These are phyloP conservation scores for Dicorynia guianensis DNA, from an alignment of 306 rosid species.

Conservation along the genomic window DNA sequence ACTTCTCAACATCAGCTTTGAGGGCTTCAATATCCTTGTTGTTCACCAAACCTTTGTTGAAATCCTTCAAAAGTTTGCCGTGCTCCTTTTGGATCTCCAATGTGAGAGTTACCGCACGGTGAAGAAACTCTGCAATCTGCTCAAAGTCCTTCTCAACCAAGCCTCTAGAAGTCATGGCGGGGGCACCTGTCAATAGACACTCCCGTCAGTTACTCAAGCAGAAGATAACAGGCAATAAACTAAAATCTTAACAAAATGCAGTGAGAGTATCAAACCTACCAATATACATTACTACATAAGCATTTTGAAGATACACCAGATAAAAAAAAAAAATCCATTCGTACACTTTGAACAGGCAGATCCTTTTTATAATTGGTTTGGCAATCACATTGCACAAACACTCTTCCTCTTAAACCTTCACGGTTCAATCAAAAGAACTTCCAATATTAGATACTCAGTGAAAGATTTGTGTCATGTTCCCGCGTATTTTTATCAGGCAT, in stretches of 20 bases:
- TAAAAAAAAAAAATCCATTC: neutral
- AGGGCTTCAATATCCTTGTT: conserved; percentile 84
- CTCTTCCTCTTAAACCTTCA: too few species aligned
- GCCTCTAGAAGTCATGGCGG: conserved; percentile 98
- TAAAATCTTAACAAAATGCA: neutral
- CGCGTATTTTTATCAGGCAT: neutral
- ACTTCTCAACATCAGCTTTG: conserved; percentile 90
- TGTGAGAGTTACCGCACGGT: conserved; percentile 81
- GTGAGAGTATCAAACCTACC: neutral
- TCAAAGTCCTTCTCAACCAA: conserved; percentile 94
- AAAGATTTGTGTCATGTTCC: neutral
- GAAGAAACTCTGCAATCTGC: conserved; percentile 93
- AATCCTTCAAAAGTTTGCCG: conserved; percentile 94
- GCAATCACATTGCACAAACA: neutral
- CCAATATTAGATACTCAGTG: neutral
- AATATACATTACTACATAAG: neutral
- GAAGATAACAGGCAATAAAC: neutral
- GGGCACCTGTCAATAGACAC: conserved; percentile 66
- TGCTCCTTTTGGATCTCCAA: conserved; percentile 82
- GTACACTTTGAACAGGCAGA: neutral
- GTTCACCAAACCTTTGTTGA: conserved; percentile 90
- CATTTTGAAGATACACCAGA: conserved; percentile 4
- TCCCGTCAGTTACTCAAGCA: conserved; percentile 23
- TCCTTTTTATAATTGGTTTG: neutral
- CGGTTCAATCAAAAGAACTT: neutral